phyloP scores from a whole-genome alignment of 768 basidiomycete genomes.

The Sarcodon aspratus region DNA sequence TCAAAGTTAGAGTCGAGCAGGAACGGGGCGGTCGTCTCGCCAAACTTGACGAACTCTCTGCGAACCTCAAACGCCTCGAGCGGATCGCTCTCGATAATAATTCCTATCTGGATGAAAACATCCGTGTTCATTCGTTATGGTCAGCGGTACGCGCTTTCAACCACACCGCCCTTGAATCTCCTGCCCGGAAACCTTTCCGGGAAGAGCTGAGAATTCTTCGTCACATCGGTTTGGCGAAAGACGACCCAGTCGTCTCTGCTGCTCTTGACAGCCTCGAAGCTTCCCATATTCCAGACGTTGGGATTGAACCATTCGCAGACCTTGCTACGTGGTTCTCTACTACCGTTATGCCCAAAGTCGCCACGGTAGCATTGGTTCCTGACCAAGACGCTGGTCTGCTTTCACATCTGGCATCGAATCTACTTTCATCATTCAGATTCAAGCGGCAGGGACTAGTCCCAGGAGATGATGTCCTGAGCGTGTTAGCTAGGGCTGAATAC shows the following conservation, averaged over 20 bases:
- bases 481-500: slow-evolving; percentile 81
- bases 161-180: slow-evolving; percentile 42
- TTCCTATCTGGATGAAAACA: slow-evolving; percentile 83
- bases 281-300: slow-evolving; percentile 66
- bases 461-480: slow-evolving; percentile 79
- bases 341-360: slow-evolving; percentile 74
- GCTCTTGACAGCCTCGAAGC: slow-evolving; percentile 59
- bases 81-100: slow-evolving; percentile 88
- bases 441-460: slow-evolving; percentile 67
- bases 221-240: slow-evolving; percentile 57
- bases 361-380: slow-evolving; percentile 87
- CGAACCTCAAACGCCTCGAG: slow-evolving; percentile 84
- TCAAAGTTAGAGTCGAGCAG: slow-evolving; percentile 92
- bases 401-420: slow-evolving; percentile 74
- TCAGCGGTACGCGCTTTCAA: slow-evolving; percentile 78
- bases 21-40: slow-evolving; percentile 93
- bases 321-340: slow-evolving; percentile 86
- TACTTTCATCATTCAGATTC: slow-evolving; percentile 69
- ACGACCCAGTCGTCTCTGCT: slow-evolving; percentile 56
- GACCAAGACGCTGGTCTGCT: slow-evolving; percentile 83
- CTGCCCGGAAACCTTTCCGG: slow-evolving; percentile 74
- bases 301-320: slow-evolving; percentile 82
- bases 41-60: slow-evolving; percentile 87
- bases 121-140: slow-evolving; percentile 87
- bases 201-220: slow-evolving; percentile 80